Percentiles rank a stretch among this genome's conserved stretches.
phyloP scores from a whole-genome alignment of 495 filamentous ascomycete genomes.

The Annulohypoxylon bovei region DNA sequence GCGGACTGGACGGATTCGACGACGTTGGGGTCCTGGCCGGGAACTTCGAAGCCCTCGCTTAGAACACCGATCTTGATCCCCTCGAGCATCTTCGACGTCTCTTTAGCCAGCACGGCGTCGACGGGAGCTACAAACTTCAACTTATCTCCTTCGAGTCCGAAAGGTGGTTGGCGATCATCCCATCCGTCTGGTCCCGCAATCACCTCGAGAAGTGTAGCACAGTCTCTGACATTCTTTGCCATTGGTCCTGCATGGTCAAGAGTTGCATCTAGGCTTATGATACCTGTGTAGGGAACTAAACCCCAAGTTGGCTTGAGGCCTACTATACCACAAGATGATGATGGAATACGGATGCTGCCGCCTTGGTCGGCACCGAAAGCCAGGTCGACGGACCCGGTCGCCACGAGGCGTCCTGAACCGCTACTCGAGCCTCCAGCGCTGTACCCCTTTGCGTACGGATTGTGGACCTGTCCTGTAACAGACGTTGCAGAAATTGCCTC shows the following conservation, averaged over 20 bases:
- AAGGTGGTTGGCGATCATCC: conserved; percentile 61
- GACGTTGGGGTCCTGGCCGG: conserved; percentile 55
- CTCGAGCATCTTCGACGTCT: conserved; percentile 48
- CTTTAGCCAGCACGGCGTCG: conserved; percentile 26
- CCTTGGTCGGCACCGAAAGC: conserved; percentile 69
- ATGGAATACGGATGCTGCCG: conserved; percentile 68
- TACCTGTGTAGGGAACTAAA: conserved; percentile 61
- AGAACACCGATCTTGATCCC: conserved; percentile 64
- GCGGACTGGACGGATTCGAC: conserved; percentile 55
- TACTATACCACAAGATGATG: conserved; percentile 59
- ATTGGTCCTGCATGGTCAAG: conserved; percentile 62
- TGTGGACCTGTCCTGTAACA: conserved; percentile 61
- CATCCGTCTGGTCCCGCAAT: conserved; percentile 67
- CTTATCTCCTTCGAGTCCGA: conserved; percentile 53
- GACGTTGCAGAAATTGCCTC: conserved; percentile 55
- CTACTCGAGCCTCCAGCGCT: conserved; percentile 66
- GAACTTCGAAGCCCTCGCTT: conserved; percentile 59
- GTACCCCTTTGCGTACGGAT: conserved; percentile 60
- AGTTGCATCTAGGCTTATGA: conserved; percentile 56
- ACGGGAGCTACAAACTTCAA: conserved; percentile 46
- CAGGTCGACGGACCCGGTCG: conserved; percentile 61
- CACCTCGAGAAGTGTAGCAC: conserved; percentile 60
- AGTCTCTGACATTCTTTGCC: conserved; percentile 59
- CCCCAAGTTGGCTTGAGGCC: conserved; percentile 62
- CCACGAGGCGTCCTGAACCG: conserved; percentile 66